A percentile compares a stretch with the other conserved stretches of the same genome.
Conservation (phyloP, 331 rosid species). For the Malus hybrid region DNA sequence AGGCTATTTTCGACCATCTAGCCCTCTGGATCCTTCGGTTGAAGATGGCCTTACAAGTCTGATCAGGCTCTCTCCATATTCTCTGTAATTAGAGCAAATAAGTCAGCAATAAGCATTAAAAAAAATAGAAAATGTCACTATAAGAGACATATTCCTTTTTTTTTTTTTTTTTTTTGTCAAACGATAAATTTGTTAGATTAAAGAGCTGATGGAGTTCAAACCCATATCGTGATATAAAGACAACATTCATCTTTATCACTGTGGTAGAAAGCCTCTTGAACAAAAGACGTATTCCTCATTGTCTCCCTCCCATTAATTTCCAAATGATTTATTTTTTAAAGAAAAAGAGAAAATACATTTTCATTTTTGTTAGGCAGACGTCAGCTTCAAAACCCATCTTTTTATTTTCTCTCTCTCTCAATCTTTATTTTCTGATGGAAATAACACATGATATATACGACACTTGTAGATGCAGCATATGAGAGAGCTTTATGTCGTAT, state of each 20-base stretch:
- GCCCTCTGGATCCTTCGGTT: too few relatives aligned
- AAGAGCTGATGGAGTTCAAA: too few relatives aligned
- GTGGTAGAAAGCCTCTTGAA: neutral
- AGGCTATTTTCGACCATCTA: too few relatives aligned
- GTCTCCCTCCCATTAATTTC: conserved; percentile 8
- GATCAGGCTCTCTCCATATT: neutral
- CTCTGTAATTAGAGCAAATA: conserved; percentile 1
- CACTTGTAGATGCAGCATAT: conserved; percentile 1
- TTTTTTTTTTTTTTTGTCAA: too few relatives aligned
- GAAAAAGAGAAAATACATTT: neutral
- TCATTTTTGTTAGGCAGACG: conserved; percentile 39
- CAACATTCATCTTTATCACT: too few relatives aligned
- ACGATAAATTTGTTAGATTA: too few relatives aligned
- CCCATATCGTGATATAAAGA: rapidly evolving
- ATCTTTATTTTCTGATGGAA: neutral
- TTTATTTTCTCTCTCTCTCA: neutral
- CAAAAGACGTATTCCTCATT: conserved; percentile 39
- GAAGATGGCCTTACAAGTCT: neutral
- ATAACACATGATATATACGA: neutral
- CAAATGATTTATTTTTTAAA: conserved; percentile 21
- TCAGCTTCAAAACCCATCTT: conserved; percentile 29
- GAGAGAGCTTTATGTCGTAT: conserved; percentile 41
- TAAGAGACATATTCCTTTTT: neutral
- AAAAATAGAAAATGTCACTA: conserved; percentile 16
- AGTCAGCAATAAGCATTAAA: conserved; percentile 30